Conservation (phyloP, 2,329 filamentous ascomycete species). For the Talaromyces sp. region DNA sequence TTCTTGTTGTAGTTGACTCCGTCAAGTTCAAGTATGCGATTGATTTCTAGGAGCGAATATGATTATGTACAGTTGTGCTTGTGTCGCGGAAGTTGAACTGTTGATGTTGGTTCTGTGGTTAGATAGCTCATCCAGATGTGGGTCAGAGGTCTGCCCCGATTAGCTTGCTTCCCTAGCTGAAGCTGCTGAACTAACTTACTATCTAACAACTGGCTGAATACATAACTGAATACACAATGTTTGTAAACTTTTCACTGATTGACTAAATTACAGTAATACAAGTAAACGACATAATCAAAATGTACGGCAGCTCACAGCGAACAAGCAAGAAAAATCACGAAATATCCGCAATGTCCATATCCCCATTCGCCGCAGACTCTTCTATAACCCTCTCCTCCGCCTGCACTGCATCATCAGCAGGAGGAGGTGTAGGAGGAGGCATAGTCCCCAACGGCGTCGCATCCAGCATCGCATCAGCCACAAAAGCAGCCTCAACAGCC, state of each 20-base stretch:
- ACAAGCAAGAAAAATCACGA: slow-evolving; percentile 4
- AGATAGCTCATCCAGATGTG: background rate
- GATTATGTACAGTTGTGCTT: background rate
- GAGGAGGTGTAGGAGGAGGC: slow-evolving; percentile 28
- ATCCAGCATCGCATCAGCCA: slow-evolving; percentile 51
- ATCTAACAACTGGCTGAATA: too few species aligned
- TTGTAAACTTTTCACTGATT: background rate
- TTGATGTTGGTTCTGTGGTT: background rate
- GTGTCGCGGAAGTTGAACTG: background rate
- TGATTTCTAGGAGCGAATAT: background rate
- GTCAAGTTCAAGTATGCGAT: background rate
- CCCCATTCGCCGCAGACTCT: slow-evolving; percentile 23
- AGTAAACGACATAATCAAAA: too few species aligned
- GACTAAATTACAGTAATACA: background rate
- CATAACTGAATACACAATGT: too few species aligned
- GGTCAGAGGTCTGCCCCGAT: background rate
- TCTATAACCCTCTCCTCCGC: slow-evolving; percentile 8
- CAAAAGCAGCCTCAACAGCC: slow-evolving; percentile 76
- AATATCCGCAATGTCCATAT: slow-evolving; percentile 29
- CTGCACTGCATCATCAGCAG: background rate
- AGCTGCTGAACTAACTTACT: too few species aligned
- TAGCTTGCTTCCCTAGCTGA: background rate
- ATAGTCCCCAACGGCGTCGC: slow-evolving; percentile 41
- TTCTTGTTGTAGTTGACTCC: too few species aligned
- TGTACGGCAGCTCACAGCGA: background rate